A percentile compares a stretch with the other conserved stretches of the same genome.
Conservation (phyloP, 2,329 filamentous ascomycete species). For the Alternaria viburni region DNA sequence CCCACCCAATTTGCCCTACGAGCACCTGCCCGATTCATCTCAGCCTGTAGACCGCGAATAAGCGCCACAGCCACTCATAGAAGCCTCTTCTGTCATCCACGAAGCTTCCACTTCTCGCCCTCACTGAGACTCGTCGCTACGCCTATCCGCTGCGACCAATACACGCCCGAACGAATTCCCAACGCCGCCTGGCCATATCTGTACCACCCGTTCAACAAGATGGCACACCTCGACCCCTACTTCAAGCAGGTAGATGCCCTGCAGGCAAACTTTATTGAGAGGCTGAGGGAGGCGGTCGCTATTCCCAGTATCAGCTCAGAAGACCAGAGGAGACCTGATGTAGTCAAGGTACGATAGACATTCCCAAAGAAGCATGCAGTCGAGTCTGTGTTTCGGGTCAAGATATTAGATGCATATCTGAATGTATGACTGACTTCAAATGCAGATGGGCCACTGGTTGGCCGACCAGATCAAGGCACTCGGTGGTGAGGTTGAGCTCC, state of each 20-base stretch:
- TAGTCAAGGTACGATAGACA: constrained; percentile 68
- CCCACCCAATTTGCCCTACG: constrained; percentile 16
- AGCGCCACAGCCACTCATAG: constrained; percentile 22
- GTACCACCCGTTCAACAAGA: constrained; percentile 58
- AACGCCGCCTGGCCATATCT: constrained; percentile 55
- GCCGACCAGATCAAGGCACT: constrained; percentile 80
- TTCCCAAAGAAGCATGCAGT: not conserved
- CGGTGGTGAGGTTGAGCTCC: constrained; percentile 85
- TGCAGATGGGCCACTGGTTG: constrained; percentile 87
- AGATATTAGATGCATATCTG: not conserved
- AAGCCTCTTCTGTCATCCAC: constrained; percentile 7
- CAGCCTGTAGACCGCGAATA: constrained; percentile 38
- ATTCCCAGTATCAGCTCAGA: constrained; percentile 97
- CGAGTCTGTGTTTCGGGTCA: not conserved
- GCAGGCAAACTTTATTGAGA: constrained; percentile 83
- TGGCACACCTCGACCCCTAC: constrained; percentile 92
- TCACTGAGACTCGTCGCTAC: constrained; percentile 12
- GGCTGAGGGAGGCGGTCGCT: constrained; percentile 88
- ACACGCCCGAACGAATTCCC: constrained; percentile 26
- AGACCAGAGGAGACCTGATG: constrained; percentile 85
- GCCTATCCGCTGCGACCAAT: constrained; percentile 17
- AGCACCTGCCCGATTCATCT: constrained; percentile 41
- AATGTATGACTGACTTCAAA: not conserved
- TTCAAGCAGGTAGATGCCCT: constrained; percentile 90
- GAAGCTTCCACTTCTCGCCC: constrained; percentile 17